Evolutionary conservation across 108 stramenopile species (phyloP).

Genomic region (Cyclotella cryptica): DNA sequence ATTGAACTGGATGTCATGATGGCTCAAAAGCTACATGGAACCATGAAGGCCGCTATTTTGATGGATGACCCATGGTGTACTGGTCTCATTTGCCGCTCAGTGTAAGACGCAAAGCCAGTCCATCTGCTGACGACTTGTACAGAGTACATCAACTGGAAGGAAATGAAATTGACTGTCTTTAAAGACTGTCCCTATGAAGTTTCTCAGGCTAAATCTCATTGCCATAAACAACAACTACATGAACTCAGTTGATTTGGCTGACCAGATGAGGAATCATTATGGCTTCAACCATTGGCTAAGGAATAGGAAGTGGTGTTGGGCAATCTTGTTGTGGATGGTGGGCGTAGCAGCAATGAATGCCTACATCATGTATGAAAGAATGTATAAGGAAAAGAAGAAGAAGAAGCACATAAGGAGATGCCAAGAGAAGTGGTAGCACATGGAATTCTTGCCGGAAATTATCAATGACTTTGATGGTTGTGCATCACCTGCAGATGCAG

Average conservation of each 20-base stretch:
- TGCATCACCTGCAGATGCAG: not conserved
- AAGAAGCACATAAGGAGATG: not conserved
- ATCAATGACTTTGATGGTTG: not conserved
- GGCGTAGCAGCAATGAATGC: slow-evolving; percentile 27
- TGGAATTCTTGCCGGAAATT: not conserved
- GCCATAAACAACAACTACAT: slow-evolving; percentile 46
- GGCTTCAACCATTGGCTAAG: slow-evolving; percentile 36
- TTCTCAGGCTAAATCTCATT: slow-evolving; percentile 23
- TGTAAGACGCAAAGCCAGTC: slow-evolving; percentile 53
- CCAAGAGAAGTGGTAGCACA: not conserved
- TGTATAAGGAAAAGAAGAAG: slow-evolving; percentile 21
- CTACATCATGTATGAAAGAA: slow-evolving; percentile 14
- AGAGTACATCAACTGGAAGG: slow-evolving; percentile 34
- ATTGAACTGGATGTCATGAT: slow-evolving; percentile 7
- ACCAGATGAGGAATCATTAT: slow-evolving; percentile 44
- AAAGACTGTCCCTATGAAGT: slow-evolving; percentile 10
- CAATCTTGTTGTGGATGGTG: slow-evolving; percentile 41
- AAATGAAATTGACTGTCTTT: slow-evolving; percentile 37
- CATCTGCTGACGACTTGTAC: slow-evolving; percentile 40
- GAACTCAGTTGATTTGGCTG: slow-evolving; percentile 50
- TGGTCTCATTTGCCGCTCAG: slow-evolving; percentile 25
- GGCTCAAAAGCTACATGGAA: slow-evolving; percentile 11
- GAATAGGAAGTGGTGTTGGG: slow-evolving; percentile 58
- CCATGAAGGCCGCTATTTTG: slow-evolving; percentile 28
- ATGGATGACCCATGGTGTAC: slow-evolving; percentile 1